Conservation (phyloP, 352 stramenopile genomes). For the Phytopythium oedochilum region DNA sequence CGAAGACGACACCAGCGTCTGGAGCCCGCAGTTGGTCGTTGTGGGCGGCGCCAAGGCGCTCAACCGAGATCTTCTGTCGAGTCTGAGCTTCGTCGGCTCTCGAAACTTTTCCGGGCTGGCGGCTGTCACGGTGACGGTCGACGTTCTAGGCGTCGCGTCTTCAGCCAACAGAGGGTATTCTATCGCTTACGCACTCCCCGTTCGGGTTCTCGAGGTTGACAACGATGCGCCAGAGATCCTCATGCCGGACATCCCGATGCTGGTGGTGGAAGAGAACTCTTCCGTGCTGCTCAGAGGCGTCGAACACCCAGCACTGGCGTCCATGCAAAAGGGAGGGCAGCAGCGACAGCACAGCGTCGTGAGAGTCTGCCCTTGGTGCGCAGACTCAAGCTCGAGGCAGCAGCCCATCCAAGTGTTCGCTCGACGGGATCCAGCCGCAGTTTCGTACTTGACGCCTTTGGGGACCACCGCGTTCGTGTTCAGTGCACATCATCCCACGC, state of each 20-base stretch:
- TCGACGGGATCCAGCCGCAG: conserved; percentile 2
- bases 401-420: conserved; percentile 11
- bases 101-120: conserved; percentile 22
- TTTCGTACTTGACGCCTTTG: conserved; percentile 16
- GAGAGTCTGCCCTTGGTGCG: conserved; percentile 13
- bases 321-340: not conserved
- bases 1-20: conserved; percentile 1
- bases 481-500: conserved; percentile 9
- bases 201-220: conserved; percentile 24
- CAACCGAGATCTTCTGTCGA: conserved; percentile 30
- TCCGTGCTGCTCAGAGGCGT: conserved; percentile 39
- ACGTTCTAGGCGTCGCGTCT: not conserved
- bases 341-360: conserved; percentile 22
- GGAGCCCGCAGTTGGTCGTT: conserved; percentile 15
- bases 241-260: conserved; percentile 22
- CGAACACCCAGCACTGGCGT: conserved; percentile 4
- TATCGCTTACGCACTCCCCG: conserved; percentile 26
- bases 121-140: not conserved
- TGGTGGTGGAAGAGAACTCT: conserved; percentile 34
- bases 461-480: conserved; percentile 25
- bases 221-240: conserved; percentile 37
- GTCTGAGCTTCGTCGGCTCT: conserved; percentile 28
- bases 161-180: not conserved
- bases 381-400: conserved; percentile 20
- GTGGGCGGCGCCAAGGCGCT: conserved; percentile 23